Base-by-base conservation (phyloP, 768 basidiomycete species). In the Zangia roseola region DNA sequence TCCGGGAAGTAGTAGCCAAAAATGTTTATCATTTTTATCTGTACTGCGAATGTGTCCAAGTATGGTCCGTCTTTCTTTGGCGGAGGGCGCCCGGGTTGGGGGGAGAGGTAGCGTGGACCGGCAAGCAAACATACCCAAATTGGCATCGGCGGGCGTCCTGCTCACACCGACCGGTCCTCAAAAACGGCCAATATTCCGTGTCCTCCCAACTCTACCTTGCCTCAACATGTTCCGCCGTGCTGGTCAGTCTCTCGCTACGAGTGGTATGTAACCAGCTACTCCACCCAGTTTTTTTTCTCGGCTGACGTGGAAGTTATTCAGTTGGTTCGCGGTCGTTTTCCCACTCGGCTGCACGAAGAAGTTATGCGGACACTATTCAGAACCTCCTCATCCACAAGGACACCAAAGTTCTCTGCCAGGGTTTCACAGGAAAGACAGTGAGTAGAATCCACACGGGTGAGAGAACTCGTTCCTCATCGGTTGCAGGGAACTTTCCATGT, bases 401-500 rank as follows among this genome's bases (percentile, higher is more conserved):
- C 70, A 97, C 97, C 58, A 94, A 84, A 71, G 95, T 99, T 38
- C 74, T 78, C 84, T 55, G 93, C 86, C 70, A 97, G 93, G 71
- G 92, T 83, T 82, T 94, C 60, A 97, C 94, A 12, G 94, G 94
- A 67, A 97, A 97, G 84, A 97, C 93, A 49, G 94, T 91, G 57
- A 58, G 82, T 44, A 37, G 36, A 25, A 4, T 21, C 14, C 17
- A 31, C 45, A 40, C 12, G 26, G 8, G 10, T 14, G 38, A 19
- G 35, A 25, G 34, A 21, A 23, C 37, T 37, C 24, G 36, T 44
- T 50, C 19, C 63, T 44, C 45, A 35, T 40, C 40, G 30, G 26
- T 31, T 25, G 21, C 53, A 91, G 95, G 97, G 88, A 56, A 97
- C 97, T 60, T 99, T 99, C 81, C 97, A 99, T 76, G 83, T 84